A percentile compares a stretch with the other conserved stretches of the same genome.
Conservation (phyloP, 208 protist genomes). For the Crithidia mellificae region DNA sequence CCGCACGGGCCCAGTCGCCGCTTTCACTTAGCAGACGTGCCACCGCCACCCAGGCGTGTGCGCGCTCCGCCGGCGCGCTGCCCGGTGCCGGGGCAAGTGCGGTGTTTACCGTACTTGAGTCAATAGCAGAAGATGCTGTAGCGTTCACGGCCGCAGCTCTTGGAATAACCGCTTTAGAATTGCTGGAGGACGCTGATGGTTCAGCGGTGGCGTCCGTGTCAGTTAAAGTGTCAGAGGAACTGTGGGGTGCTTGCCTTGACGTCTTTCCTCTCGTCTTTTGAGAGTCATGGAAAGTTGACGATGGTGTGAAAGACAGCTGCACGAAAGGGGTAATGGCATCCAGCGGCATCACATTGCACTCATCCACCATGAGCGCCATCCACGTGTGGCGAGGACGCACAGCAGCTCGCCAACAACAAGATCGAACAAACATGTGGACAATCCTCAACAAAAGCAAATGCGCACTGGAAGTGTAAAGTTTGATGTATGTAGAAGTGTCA, state of each 20-base stretch:
- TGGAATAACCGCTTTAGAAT: no score
- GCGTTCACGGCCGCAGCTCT: no score
- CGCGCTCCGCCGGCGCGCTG: constrained; percentile 13
- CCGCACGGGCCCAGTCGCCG: constrained; percentile 29
- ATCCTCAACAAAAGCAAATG: no score
- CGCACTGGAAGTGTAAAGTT: no score
- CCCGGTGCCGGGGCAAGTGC: constrained; percentile 1
- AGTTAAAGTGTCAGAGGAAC: no score
- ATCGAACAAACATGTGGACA: no score
- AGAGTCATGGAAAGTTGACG: background rate
- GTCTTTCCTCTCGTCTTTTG: background rate
- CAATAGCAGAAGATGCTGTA: no score
- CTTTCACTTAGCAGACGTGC: constrained; percentile 32
- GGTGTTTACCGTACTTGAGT: no score
- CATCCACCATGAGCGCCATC: constrained; percentile 35
- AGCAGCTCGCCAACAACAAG: constrained; percentile 6
- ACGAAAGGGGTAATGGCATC: constrained; percentile 16
- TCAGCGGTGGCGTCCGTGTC: no score
- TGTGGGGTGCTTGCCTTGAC: no score
- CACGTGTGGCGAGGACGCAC: constrained; percentile 26
- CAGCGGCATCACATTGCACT: constrained; percentile 24
- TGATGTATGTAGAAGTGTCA: no score
- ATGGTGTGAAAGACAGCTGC: constrained; percentile 4
- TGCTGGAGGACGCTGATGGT: background rate
- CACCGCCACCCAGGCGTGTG: constrained; percentile 31